Percentiles rank a stretch among this genome's conserved stretches.
Evolutionary conservation across 1,284 basidiomycete genomes (phyloP).

Genomic region (Bjerkandera adusta): DNA sequence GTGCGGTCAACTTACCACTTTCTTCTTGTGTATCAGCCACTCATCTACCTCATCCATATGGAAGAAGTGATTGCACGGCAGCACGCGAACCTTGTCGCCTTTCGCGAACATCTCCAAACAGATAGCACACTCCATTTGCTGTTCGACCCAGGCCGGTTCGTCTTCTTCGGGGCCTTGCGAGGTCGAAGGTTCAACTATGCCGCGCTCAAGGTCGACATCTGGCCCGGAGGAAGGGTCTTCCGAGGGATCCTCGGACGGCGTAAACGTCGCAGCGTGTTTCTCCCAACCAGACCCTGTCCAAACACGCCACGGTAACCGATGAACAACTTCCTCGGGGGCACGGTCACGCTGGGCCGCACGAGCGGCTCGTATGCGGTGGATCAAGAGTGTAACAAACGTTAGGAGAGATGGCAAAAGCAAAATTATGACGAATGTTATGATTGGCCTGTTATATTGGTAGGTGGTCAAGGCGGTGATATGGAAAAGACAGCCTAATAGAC

Average conservation of each 20-base stretch:
- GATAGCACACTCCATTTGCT: slow-evolving; percentile 83
- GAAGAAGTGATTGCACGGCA: slow-evolving; percentile 90
- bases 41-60: slow-evolving; percentile 84
- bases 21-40: slow-evolving; percentile 88
- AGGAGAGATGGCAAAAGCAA: slow-evolving; percentile 78
- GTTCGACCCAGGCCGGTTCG: slow-evolving; percentile 68
- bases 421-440: slow-evolving; percentile 77
- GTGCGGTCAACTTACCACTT: slow-evolving; percentile 74
- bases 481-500: slow-evolving; percentile 30
- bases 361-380: slow-evolving; percentile 75
- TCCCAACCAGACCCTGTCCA: slow-evolving; percentile 81
- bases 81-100: slow-evolving; percentile 83
- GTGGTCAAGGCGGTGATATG: slow-evolving; percentile 4
- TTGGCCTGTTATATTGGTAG: slow-evolving; percentile 62
- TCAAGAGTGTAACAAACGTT: slow-evolving; percentile 77
- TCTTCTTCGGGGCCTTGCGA: slow-evolving; percentile 23
- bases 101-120: slow-evolving; percentile 83
- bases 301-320: slow-evolving; percentile 72
- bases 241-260: slow-evolving; percentile 27
- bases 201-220: slow-evolving; percentile 29
- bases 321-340: slow-evolving; percentile 76
- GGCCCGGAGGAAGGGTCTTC: slow-evolving; percentile 33
- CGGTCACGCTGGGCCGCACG: slow-evolving; percentile 77
- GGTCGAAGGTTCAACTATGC: slow-evolving; percentile 21
- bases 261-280: slow-evolving; percentile 47